Base-by-base conservation (phyloP, 352 stramenopile genomes). In the Phytophthora melonis region DNA sequence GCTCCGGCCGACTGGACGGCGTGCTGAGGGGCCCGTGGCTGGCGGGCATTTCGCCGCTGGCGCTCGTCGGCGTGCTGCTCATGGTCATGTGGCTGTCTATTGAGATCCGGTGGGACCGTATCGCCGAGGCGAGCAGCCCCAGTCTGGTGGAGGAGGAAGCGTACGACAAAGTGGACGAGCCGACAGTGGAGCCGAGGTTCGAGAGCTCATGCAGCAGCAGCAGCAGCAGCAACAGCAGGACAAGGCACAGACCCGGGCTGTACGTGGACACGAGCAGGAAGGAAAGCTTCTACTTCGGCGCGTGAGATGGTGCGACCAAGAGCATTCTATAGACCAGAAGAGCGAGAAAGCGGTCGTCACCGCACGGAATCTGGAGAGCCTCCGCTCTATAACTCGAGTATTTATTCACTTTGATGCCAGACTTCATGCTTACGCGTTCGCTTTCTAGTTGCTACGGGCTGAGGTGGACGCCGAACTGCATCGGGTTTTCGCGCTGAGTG, bases 71-170 rank as follows among this genome's bases (percentile, higher is more conserved):
- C 3, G 58, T 84, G 41, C 60, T 90, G n/a, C 32, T 89, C 9
- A 71, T 75, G 14, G 68, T 69, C 32, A 87, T 87, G 80, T 79
- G 62, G 60, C 57, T 82, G 5, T 78, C 80, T 6, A 77, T 89
- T 30, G 50, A 77, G 45, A 79, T 88, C 30, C 82, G 71, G 11
- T 91, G 85, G 81, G 66, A 86, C 61, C 64, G 70, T 32, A 64
- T 84, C 39, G 78, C 75, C 11, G 41, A 70, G 23, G 68, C 55
- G 14, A 68, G 14, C 5, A 66, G 55, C 21, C 58, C 66, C 1
- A 43, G 27, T 13, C 68, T 69, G n/a, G 32, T 57, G 23, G 53
- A 66, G 14, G 70, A 77, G 9, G 41, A 41, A 41, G 34, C 32
- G 1, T 56, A 70, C 32, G 25, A 66, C 60, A 71, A 69, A 49